Conservation (phyloP, 257 asterid species). For the Jaltomata sinuosa region DNA sequence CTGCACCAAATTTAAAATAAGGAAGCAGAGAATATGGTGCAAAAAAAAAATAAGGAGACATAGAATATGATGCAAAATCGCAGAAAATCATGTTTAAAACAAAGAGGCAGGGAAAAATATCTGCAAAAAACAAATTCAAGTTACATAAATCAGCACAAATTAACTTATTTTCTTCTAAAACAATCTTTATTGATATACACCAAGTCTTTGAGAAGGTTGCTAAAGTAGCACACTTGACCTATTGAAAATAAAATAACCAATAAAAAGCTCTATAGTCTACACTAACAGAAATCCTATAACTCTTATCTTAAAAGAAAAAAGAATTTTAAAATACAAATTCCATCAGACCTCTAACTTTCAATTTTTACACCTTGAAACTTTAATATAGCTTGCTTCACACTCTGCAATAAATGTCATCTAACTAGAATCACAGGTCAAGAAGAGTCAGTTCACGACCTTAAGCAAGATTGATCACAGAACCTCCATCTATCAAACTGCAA, state of each 20-base stretch:
- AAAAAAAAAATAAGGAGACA: background rate
- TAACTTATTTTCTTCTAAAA: background rate
- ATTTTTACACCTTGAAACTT: background rate
- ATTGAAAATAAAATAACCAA: background rate
- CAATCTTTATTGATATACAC: background rate
- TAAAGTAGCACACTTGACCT: background rate
- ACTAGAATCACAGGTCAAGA: background rate
- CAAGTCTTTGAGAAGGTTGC: background rate
- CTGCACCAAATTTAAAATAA: slow-evolving; percentile 29
- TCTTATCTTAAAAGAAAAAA: background rate
- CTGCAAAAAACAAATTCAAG: background rate
- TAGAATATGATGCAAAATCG: background rate
- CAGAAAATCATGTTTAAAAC: background rate
- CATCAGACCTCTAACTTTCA: background rate
- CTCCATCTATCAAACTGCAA: background rate
- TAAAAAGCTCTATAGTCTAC: background rate
- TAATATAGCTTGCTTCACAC: background rate
- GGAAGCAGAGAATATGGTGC: background rate
- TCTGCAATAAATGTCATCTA: background rate
- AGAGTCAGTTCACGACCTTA: background rate
- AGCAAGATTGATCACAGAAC: background rate
- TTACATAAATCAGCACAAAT: background rate
- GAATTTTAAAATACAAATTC: background rate
- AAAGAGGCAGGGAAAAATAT: background rate
- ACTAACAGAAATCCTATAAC: background rate